Evolutionary conservation across 257 asterid genomes (phyloP).

Genomic region (Solanum clarkiae): DNA sequence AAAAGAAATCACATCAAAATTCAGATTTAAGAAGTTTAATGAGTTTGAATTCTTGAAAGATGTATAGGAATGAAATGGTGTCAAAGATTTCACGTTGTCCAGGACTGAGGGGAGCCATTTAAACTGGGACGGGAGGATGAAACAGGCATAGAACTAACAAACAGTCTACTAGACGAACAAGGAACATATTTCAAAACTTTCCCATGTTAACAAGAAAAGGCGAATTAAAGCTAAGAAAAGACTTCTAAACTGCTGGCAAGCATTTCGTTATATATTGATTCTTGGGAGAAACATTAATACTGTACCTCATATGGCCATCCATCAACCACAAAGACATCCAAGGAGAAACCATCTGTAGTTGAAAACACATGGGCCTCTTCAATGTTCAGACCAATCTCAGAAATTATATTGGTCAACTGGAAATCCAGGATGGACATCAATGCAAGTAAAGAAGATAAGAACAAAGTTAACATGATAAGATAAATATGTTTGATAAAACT

Average conservation of each 20-base stretch:
- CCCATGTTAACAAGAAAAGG: not conserved
- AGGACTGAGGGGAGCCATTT: not conserved
- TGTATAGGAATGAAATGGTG: not conserved
- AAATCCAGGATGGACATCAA: not conserved
- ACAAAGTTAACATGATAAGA: not conserved
- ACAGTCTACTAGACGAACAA: not conserved
- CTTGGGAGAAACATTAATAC: not conserved
- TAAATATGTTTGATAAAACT: not conserved
- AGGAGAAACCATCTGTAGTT: constrained; percentile 42
- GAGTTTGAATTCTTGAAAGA: not conserved
- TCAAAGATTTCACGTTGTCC: not conserved
- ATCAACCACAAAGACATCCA: constrained; percentile 41
- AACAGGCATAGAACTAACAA: not conserved
- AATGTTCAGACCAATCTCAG: constrained; percentile 45
- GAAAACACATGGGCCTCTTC: constrained; percentile 53
- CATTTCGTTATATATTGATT: not conserved
- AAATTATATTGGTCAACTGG: constrained; percentile 36
- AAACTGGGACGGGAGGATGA: not conserved
- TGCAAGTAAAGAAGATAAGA: not conserved
- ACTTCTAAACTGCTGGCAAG: not conserved
- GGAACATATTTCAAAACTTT: not conserved
- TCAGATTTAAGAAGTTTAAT: not conserved
- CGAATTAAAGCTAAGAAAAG: not conserved
- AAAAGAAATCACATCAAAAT: not conserved
- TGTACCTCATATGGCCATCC: constrained; percentile 47